Evolutionary conservation across 1,284 basidiomycete species (phyloP).

Genomic region (Naganishia cerealis): DNA sequence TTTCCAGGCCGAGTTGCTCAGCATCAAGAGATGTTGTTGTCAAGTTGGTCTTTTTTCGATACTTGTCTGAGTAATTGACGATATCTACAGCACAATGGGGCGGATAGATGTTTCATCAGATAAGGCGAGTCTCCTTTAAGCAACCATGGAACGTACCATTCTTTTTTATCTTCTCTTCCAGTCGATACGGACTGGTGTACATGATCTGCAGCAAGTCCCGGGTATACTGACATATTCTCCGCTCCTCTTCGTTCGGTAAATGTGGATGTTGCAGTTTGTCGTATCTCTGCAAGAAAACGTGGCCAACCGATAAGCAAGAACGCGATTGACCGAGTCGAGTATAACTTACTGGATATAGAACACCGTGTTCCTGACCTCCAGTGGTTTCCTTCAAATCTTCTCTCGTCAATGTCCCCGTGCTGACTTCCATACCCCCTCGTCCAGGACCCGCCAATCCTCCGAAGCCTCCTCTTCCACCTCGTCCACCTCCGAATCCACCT

Average conservation of each 20-base stretch:
- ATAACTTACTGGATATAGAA: constrained; percentile 48
- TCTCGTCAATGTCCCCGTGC: constrained; percentile 31
- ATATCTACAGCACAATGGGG: constrained; percentile 42
- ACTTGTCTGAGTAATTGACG: constrained; percentile 51
- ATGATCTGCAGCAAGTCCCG: constrained; percentile 29
- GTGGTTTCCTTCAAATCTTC: constrained; percentile 30
- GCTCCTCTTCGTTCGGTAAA: constrained; percentile 36
- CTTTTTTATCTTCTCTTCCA: constrained; percentile 28
- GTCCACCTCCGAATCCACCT: constrained; percentile 32
- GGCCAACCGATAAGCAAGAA: neutral
- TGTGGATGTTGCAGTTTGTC: constrained; percentile 38
- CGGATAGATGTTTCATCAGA: neutral
- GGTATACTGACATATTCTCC: constrained; percentile 31
- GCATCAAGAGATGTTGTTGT: constrained; percentile 39
- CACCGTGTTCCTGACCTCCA: constrained; percentile 40
- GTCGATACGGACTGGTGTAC: constrained; percentile 31
- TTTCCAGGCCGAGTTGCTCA: constrained; percentile 41
- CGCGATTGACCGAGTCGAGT: neutral
- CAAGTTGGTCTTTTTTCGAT: constrained; percentile 33
- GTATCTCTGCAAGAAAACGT: constrained; percentile 3
- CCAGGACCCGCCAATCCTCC: constrained; percentile 21
- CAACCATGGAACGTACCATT: constrained; percentile 22
- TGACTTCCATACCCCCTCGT: constrained; percentile 23
- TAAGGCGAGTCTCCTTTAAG: neutral
- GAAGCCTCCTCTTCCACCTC: constrained; percentile 21